Evolutionary conservation across 441 rosid species (phyloP), one percentile per base, ranked within the genome.

Genomic region (Adansonia grandidieri): DNA sequence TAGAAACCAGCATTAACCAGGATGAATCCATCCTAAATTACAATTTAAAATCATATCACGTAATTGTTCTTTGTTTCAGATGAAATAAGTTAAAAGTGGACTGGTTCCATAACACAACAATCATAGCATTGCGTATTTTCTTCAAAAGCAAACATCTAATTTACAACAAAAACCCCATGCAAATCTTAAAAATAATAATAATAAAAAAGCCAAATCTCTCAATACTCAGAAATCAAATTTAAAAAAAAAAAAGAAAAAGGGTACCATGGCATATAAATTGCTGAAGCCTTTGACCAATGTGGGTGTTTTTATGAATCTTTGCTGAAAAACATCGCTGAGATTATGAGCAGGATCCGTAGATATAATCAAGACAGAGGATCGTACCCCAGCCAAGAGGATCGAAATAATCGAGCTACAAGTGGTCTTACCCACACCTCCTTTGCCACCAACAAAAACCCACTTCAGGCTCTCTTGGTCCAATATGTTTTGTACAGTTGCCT

Each of bases 261-360:
- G 37, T 79, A 96, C 99, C 99, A 96, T 94, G 53, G 98, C 98
- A 61, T 88, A 97, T 47, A 97, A 87, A 89, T 97, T 97, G 85
- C 89, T 74, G 91, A 97, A 97, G 14, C 98, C 99, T 84, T 90
- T 90, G 66, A 94, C 97, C 84, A 97, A 80, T 81, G 98, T 88
- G 5, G 98, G 99, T 2, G 88, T 79, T 84, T 90, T 97, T 45
- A 97, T 91, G 84, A 97, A 97, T 11, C 98, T 92, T 74, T 97
- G 98, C 78, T 97, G 99, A 84, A 97, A 97, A 9, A 98, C 98
- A 81, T 97, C 98, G 84, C 98, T 97, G 83, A 94, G 98, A 87
- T 97, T 97, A 88, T 97, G 99, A 86, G 99, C 99, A 0, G 99
- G 99, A 81, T 97, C 99, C 54, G 98, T 97, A 81, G 99, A 97